A percentile compares a stretch with the other conserved stretches of the same genome.
phyloP scores from a whole-genome alignment of 371 early-diverging fungal species.

The Apophysomyces sp. region DNA sequence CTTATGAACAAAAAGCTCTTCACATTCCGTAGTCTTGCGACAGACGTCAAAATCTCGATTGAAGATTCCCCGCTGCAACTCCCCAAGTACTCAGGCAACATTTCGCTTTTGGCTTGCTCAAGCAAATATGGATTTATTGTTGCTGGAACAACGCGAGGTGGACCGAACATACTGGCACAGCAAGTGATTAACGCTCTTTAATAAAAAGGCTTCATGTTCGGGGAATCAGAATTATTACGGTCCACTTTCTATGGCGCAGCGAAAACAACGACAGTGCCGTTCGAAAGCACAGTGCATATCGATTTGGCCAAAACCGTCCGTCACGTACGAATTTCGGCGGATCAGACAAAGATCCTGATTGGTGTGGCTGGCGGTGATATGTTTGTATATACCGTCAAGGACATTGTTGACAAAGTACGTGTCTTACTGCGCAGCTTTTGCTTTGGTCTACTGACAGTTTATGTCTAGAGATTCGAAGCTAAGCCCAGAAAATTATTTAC shows the following conservation, averaged over 20 bases:
- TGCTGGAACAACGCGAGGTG: slow-evolving; percentile 25
- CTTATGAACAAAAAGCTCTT: slow-evolving; percentile 17
- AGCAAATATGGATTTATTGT: slow-evolving; percentile 28
- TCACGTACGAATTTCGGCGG: slow-evolving; percentile 20
- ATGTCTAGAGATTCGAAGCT: not conserved
- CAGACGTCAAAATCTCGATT: slow-evolving; percentile 26
- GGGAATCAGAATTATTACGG: slow-evolving; percentile 15
- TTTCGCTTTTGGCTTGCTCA: slow-evolving; percentile 28
- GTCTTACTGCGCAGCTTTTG: not conserved
- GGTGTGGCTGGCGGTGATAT: slow-evolving; percentile 11
- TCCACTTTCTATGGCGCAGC: slow-evolving; percentile 17
- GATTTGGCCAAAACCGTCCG: slow-evolving; percentile 11
- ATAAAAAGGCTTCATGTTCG: slow-evolving; percentile 25
- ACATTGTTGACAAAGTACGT: slow-evolving; percentile 21
- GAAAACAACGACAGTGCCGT: slow-evolving; percentile 10
- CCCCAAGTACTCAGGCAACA: slow-evolving; percentile 14
- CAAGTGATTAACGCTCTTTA: not conserved
- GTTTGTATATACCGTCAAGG: slow-evolving; percentile 18
- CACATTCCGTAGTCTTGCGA: slow-evolving; percentile 20
- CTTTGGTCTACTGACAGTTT: not conserved
- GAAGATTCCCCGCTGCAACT: slow-evolving; percentile 13
- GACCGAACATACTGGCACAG: not conserved
- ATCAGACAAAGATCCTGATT: slow-evolving; percentile 18
- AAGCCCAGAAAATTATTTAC: not conserved
- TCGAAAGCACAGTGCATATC: slow-evolving; percentile 6